A percentile compares a stretch with the other conserved stretches of the same genome.
Evolutionary conservation across 1,284 basidiomycete species (phyloP).

Genomic region (Ganoderma meredithae): DNA sequence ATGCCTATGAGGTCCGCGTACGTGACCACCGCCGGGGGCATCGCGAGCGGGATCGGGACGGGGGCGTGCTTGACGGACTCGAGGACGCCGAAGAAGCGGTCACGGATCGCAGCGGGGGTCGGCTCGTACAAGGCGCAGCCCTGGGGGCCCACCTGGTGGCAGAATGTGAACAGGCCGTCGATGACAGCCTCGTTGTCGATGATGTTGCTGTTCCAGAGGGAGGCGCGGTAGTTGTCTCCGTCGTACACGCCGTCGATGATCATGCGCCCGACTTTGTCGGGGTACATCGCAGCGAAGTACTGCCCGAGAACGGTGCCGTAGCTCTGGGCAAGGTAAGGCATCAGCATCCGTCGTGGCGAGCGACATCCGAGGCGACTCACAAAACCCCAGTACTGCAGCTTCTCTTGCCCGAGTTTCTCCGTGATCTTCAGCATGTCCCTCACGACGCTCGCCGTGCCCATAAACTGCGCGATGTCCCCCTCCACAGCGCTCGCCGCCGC

Average conservation of each 20-base stretch:
- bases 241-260: conserved; percentile 43
- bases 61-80: conserved; percentile 42
- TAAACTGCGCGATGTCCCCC: conserved; percentile 44
- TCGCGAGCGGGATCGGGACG: conserved; percentile 33
- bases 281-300: conserved; percentile 55
- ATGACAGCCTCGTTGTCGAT: conserved; percentile 39
- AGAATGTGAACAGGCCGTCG: conserved; percentile 46
- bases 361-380: conserved; percentile 37
- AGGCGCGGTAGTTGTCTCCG: conserved; percentile 37
- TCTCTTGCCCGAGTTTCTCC: conserved; percentile 51
- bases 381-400: conserved; percentile 62
- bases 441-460: conserved; percentile 54
- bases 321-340: conserved; percentile 29
- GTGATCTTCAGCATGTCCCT: conserved; percentile 59
- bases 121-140: conserved; percentile 49
- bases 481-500: conserved; percentile 34
- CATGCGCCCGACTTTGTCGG: conserved; percentile 49
- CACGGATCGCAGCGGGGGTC: conserved; percentile 34
- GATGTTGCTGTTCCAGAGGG: conserved; percentile 38
- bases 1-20: conserved; percentile 29
- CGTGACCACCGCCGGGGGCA: conserved; percentile 28
- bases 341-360: neutral
- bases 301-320: conserved; percentile 55
- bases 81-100: conserved; percentile 38
- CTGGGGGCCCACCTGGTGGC: conserved; percentile 46